Evolutionary conservation across 495 filamentous ascomycete species (phyloP).

Genomic region (Trichoderma parareesei): DNA sequence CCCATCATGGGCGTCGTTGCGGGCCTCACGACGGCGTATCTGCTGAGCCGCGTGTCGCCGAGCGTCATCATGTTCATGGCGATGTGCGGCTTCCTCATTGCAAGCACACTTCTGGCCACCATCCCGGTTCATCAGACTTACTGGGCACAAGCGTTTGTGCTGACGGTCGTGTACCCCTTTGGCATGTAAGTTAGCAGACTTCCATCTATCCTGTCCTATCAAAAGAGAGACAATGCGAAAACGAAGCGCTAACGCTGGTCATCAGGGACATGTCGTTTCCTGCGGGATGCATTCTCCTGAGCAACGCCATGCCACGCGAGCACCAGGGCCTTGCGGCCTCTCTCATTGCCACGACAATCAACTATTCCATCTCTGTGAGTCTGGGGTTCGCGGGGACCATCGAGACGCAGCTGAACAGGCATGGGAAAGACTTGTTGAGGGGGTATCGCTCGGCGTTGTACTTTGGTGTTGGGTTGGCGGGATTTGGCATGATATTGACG

Average conservation of each 20-base stretch:
- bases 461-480: constrained; percentile 26
- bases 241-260: background rate
- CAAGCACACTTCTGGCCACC: constrained; percentile 38
- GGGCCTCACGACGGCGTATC: constrained; percentile 38
- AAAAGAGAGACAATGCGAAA: background rate
- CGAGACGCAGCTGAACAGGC: constrained; percentile 31
- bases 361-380: constrained; percentile 39
- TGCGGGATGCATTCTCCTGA: constrained; percentile 31
- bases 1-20: constrained; percentile 41
- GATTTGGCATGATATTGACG: constrained; percentile 20
- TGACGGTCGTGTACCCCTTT: constrained; percentile 40
- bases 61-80: constrained; percentile 44
- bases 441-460: constrained; percentile 32
- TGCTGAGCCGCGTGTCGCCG: constrained; percentile 34
- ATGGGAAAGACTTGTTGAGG: constrained; percentile 27
- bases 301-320: constrained; percentile 29
- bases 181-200: constrained; percentile 31
- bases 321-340: constrained; percentile 38
- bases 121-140: constrained; percentile 40
- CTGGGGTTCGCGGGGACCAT: constrained; percentile 39
- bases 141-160: constrained; percentile 37
- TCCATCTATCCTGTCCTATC: background rate
- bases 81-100: constrained; percentile 39
- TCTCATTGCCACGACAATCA: constrained; percentile 36
- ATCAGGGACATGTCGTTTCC: constrained; percentile 31